Percentiles rank a stretch among this genome's conserved stretches.
Evolutionary conservation across 2,329 filamentous ascomycete species (phyloP).

Genomic region (Chalara sp.): DNA sequence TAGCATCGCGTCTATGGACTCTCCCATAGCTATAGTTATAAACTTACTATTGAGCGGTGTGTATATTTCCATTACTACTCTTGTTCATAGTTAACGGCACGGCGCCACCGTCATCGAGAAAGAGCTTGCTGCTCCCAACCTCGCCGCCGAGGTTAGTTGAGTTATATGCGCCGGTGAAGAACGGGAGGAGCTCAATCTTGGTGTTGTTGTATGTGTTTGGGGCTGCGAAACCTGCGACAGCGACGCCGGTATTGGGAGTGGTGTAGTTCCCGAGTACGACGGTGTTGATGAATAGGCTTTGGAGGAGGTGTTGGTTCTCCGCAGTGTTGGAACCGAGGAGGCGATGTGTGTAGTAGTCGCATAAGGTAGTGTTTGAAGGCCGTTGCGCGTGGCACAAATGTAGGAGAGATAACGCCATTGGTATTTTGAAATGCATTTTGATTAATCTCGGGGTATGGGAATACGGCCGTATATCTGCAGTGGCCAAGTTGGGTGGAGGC

Average conservation of each 20-base stretch:
- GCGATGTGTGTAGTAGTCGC: conserved; percentile 11
- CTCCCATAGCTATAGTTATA: neutral
- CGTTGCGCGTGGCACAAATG: neutral
- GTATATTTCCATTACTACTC: conserved; percentile 38
- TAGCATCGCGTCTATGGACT: neutral
- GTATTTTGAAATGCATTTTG: too few species aligned
- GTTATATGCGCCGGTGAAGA: conserved; percentile 47
- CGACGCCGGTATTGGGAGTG: conserved; percentile 42
- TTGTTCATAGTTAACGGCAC: conserved; percentile 45
- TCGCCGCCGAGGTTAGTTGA: conserved; percentile 43
- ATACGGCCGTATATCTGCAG: too few species aligned
- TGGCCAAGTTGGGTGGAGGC: too few species aligned
- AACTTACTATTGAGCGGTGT: conserved; percentile 48
- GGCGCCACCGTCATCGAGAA: conserved; percentile 50
- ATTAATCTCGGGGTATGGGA: too few species aligned
- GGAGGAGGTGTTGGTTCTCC: conserved; percentile 45
- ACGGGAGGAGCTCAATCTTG: conserved; percentile 46
- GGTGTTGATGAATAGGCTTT: conserved; percentile 52
- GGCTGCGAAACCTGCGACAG: conserved; percentile 47
- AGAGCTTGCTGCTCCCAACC: conserved; percentile 43
- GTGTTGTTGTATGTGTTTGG: conserved; percentile 39
- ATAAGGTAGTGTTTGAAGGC: conserved; percentile 7
- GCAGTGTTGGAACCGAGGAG: conserved; percentile 42
- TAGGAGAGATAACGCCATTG: too few species aligned
- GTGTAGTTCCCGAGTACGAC: conserved; percentile 56